phyloP scores from a whole-genome alignment of 257 asterid species.

The Pogostemon cablin region DNA sequence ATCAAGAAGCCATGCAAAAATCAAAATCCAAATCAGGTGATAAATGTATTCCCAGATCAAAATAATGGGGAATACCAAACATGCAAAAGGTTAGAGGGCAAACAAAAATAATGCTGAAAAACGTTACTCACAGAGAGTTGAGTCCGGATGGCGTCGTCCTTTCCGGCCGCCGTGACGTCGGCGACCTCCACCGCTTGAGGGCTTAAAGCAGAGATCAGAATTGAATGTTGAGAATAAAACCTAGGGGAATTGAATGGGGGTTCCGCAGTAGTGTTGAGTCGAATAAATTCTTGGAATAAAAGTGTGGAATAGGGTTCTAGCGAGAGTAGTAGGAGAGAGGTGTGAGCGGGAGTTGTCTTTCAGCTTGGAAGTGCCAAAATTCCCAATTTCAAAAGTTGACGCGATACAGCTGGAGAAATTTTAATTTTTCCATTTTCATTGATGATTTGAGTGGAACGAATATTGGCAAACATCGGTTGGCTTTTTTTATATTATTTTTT shows the following conservation, averaged over 20 bases:
- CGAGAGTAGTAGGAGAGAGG: slow-evolving; percentile 6
- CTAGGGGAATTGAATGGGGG: slow-evolving; percentile 23
- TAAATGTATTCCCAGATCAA: slow-evolving; percentile 6
- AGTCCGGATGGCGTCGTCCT: background rate
- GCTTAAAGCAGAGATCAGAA: slow-evolving; percentile 8
- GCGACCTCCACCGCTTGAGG: slow-evolving; percentile 30
- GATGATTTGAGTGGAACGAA: too few species aligned
- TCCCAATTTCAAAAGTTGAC: too few species aligned
- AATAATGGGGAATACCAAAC: background rate
- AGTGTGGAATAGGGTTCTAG: slow-evolving; percentile 29
- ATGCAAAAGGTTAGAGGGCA: slow-evolving; percentile 23
- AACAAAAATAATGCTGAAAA: slow-evolving; percentile 2
- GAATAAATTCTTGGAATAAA: slow-evolving; percentile 4
- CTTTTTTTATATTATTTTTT: too few species aligned
- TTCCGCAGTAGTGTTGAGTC: background rate
- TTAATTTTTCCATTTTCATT: too few species aligned
- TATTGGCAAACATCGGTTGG: too few species aligned
- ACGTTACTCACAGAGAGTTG: slow-evolving; percentile 24
- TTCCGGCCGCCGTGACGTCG: slow-evolving; percentile 31
- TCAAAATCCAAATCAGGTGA: background rate
- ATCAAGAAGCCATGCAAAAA: slow-evolving; percentile 14
- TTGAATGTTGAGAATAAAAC: background rate
- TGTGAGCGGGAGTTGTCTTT: background rate
- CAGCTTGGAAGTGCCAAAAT: too few species aligned
- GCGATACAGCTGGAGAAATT: too few species aligned